These are phyloP conservation scores for Colletotrichum sp. DNA, from an alignment of 2,329 filamentous ascomycete genomes.

Conservation along the genomic window DNA sequence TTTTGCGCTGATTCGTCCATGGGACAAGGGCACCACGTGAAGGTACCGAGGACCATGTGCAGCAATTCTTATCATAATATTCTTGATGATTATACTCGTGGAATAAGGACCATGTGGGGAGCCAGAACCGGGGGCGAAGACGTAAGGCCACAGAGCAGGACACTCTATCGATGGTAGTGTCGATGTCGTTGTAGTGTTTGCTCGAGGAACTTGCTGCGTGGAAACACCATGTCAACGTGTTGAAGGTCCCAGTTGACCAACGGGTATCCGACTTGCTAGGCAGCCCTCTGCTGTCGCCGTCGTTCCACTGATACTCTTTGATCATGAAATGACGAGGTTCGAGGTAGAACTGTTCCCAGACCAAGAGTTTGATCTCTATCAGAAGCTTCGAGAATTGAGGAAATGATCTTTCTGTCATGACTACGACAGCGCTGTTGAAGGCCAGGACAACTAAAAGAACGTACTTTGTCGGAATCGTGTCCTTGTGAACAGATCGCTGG, in stretches of 20 bases:
- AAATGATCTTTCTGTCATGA: background rate
- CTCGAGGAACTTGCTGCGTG: background rate
- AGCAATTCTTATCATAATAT: background rate
- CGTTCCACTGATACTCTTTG: background rate
- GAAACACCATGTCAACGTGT: background rate
- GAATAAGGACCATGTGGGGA: background rate
- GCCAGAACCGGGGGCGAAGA: background rate
- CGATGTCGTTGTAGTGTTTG: background rate
- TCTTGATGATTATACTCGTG: background rate
- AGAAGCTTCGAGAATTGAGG: background rate
- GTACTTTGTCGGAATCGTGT: background rate
- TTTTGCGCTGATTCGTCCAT: background rate
- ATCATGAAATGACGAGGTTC: background rate
- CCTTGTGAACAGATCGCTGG: background rate
- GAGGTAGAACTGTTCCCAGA: background rate
- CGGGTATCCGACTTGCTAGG: background rate
- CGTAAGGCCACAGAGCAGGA: background rate
- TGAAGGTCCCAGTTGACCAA: background rate
- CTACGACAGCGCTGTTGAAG: background rate
- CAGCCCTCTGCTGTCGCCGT: background rate
- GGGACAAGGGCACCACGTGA: background rate
- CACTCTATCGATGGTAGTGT: background rate
- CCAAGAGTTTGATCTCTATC: background rate
- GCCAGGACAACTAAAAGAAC: background rate
- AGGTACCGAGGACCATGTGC: background rate